Conservation (phyloP, 331 rosid genomes). For the Rhamnella rubrinervis region DNA sequence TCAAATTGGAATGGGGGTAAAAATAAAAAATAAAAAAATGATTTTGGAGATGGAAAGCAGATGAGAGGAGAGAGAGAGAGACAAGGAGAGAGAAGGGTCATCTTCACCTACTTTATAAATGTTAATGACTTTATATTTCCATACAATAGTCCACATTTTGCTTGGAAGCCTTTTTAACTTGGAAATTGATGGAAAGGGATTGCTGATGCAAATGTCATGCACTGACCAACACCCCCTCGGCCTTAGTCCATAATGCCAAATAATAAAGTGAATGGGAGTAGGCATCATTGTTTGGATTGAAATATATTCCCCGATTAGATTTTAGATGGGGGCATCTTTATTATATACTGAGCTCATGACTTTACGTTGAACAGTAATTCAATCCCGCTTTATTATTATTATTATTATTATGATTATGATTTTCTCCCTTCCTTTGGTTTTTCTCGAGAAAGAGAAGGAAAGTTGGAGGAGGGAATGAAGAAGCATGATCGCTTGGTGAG, state of each 20-base stretch:
- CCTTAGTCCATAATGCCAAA: conserved; percentile 31
- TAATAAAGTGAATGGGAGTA: conserved; percentile 44
- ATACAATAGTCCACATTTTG: conserved; percentile 42
- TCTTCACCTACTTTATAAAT: conserved; percentile 15
- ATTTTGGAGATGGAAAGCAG: not conserved
- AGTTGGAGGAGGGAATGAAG: conserved; percentile 34
- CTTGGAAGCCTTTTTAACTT: conserved; percentile 72
- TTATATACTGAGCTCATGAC: conserved; percentile 47
- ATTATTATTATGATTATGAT: too few relatives aligned
- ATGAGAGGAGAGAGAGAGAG: not conserved
- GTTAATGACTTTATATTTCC: conserved; percentile 45
- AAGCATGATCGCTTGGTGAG: conserved; percentile 57
- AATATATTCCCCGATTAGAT: conserved; percentile 58
- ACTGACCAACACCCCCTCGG: not conserved
- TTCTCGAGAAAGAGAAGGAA: conserved; percentile 45
- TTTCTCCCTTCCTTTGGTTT: conserved; percentile 32
- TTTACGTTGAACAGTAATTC: conserved; percentile 38
- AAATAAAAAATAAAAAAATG: too few relatives aligned
- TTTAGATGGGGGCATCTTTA: conserved; percentile 44
- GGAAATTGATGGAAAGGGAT: conserved; percentile 66
- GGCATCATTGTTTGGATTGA: conserved; percentile 60
- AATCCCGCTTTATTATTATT: conserved; percentile 16
- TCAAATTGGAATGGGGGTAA: too few relatives aligned
- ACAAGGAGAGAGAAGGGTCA: conserved; percentile 16
- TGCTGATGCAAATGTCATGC: conserved; percentile 35